phyloP scores from a whole-genome alignment of 257 asterid species.

The Osmanthus fragrans region DNA sequence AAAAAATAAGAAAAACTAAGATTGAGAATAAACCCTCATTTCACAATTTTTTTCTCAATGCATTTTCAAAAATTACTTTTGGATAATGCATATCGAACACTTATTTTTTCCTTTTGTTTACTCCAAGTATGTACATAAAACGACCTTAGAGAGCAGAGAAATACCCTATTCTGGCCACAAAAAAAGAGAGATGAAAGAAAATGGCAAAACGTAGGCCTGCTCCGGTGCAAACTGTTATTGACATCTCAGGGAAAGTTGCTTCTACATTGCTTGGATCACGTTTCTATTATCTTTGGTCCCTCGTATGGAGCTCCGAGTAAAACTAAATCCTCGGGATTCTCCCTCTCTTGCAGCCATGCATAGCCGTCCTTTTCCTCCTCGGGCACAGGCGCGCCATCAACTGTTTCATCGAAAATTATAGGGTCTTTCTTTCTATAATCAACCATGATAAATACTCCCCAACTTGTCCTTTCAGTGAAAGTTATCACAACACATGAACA shows the following conservation, averaged over 20 bases:
- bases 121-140: neutral
- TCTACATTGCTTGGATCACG: neutral
- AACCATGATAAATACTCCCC: neutral
- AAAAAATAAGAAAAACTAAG: no score
- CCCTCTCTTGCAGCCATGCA: conserved; percentile 36
- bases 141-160: neutral
- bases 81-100: neutral
- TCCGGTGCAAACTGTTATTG: neutral
- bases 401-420: neutral
- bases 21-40: neutral
- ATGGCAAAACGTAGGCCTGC: neutral
- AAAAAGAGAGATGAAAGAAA: neutral
- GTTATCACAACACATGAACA: neutral
- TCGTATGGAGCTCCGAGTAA: conserved; percentile 14
- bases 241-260: neutral
- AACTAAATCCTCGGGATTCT: conserved; percentile 23
- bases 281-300: conserved; percentile 7
- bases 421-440: neutral
- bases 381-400: neutral
- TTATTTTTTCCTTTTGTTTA: neutral
- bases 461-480: neutral
- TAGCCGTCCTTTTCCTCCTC: conserved; percentile 17
- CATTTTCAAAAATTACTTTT: neutral
- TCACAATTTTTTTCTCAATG: neutral
- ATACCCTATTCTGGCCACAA: no score